Conservation (phyloP, 768 basidiomycete genomes). For the Leccinum variicolor region DNA sequence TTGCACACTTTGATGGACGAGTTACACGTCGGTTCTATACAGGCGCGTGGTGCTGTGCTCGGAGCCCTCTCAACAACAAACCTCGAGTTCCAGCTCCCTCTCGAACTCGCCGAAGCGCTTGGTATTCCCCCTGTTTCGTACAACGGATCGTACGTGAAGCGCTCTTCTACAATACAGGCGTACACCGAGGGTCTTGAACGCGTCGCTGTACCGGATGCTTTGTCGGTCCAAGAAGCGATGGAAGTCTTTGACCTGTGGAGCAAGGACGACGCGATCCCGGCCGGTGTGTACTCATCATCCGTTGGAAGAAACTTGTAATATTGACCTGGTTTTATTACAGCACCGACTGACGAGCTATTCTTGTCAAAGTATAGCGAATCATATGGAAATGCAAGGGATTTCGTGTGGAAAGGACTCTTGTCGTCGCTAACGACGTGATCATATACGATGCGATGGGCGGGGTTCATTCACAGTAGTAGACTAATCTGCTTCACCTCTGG, state of each 20-base stretch:
- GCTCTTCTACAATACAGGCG: conserved; percentile 43
- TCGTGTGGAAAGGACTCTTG: conserved; percentile 67
- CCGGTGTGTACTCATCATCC: conserved; percentile 34
- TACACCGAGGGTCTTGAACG: conserved; percentile 56
- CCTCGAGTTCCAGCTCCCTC: conserved; percentile 52
- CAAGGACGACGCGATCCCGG: conserved; percentile 52
- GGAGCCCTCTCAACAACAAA: conserved; percentile 66
- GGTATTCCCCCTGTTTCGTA: conserved; percentile 40
- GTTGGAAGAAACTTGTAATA: not conserved
- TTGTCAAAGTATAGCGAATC: conserved; percentile 75
- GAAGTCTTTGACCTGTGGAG: conserved; percentile 77
- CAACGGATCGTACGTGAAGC: conserved; percentile 54
- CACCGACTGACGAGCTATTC: conserved; percentile 65
- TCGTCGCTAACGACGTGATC: conserved; percentile 24
- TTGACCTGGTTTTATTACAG: conserved; percentile 23
- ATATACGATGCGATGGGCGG: not conserved
- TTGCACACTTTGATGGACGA: too few species aligned
- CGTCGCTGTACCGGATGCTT: conserved; percentile 50
- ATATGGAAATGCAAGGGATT: conserved; percentile 74
- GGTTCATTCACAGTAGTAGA: not conserved
- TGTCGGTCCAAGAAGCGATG: conserved; percentile 66
- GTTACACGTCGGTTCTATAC: not conserved
- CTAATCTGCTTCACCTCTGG: not conserved
- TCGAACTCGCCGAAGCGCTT: conserved; percentile 66
- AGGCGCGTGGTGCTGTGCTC: conserved; percentile 71